These are phyloP conservation scores for Suillus lakei DNA, from an alignment of 768 basidiomycete genomes.

Conservation along the genomic window DNA sequence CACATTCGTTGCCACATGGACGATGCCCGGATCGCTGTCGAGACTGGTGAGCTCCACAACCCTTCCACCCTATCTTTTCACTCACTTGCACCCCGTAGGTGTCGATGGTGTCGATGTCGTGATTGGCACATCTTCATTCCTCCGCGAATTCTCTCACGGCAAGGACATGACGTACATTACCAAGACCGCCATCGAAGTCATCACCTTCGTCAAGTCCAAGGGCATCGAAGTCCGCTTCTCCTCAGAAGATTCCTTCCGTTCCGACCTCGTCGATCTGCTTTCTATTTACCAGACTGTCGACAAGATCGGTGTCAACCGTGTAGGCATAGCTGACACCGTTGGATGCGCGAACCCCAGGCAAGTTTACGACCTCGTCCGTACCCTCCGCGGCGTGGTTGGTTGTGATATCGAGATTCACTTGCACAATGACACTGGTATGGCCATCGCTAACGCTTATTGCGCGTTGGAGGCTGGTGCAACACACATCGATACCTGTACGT, in stretches of 20 bases:
- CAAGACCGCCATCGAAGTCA: conserved; percentile 98
- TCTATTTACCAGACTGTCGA: conserved; percentile 99
- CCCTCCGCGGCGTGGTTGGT: conserved; percentile 91
- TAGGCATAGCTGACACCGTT: conserved; percentile 98
- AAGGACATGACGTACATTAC: conserved; percentile 99
- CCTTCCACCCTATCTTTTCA: neutral
- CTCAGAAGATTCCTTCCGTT: conserved; percentile 99
- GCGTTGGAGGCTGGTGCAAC: conserved; percentile 99
- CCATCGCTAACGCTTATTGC: conserved; percentile 98
- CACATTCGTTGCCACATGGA: conserved; percentile 99
- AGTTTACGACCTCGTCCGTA: conserved; percentile 97
- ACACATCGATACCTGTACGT: conserved; percentile 94
- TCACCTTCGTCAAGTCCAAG: conserved; percentile 99
- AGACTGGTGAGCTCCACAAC: conserved; percentile 71
- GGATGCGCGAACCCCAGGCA: conserved; percentile 99
- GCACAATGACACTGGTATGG: conserved; percentile 99
- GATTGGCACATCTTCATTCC: conserved; percentile 98
- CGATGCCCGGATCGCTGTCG: conserved; percentile 96
- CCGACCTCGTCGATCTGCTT: conserved; percentile 96
- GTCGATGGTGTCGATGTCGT: conserved; percentile 99
- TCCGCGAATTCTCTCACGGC: conserved; percentile 99
- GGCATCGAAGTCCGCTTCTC: conserved; percentile 99
- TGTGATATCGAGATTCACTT: conserved; percentile 99
- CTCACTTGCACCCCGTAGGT: conserved; percentile 50
- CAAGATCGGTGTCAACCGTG: conserved; percentile 98